Evolutionary conservation across 2,329 filamentous ascomycete species (phyloP).

Genomic region (Knoxdaviesia proteae): DNA sequence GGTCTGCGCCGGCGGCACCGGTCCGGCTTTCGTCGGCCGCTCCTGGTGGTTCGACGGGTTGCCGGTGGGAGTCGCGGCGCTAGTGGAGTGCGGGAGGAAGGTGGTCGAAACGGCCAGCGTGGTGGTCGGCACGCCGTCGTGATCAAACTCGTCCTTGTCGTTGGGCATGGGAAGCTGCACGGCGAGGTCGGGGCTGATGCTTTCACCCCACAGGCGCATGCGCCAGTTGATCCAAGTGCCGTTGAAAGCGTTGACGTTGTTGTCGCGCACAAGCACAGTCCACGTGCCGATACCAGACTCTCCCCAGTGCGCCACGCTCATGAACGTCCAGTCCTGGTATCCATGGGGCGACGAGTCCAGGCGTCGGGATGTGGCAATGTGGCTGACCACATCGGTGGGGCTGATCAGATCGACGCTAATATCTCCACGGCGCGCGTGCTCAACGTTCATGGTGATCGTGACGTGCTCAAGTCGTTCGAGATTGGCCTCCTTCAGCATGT

Average conservation of each 20-base stretch:
- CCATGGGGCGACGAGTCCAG: constrained; percentile 46
- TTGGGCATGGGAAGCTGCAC: constrained; percentile 60
- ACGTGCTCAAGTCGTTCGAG: constrained; percentile 79
- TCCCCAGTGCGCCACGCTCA: constrained; percentile 95
- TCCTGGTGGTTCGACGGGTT: constrained; percentile 42
- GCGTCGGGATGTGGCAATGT: constrained; percentile 57
- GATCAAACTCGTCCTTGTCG: constrained; percentile 66
- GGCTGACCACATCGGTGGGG: constrained; percentile 60
- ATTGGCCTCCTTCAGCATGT: constrained; percentile 67
- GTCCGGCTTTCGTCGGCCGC: constrained; percentile 33
- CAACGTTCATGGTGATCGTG: constrained; percentile 91
- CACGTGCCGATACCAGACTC: constrained; percentile 74
- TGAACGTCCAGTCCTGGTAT: constrained; percentile 94
- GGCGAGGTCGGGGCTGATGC: constrained; percentile 55
- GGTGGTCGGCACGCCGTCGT: constrained; percentile 44
- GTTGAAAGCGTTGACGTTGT: constrained; percentile 50
- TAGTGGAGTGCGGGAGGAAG: constrained; percentile 36
- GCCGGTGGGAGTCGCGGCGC: constrained; percentile 27
- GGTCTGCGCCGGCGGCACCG: constrained; percentile 1
- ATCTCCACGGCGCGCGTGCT: constrained; percentile 73
- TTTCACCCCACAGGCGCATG: constrained; percentile 83
- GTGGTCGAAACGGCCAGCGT: constrained; percentile 18
- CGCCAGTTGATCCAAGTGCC: constrained; percentile 83
- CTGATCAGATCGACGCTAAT: constrained; percentile 81
- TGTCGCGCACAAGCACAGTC: constrained; percentile 81